Evolutionary conservation across 208 protist species (phyloP), one percentile per base, ranked within the genome.

Genomic region (Naegleria gruberi): DNA sequence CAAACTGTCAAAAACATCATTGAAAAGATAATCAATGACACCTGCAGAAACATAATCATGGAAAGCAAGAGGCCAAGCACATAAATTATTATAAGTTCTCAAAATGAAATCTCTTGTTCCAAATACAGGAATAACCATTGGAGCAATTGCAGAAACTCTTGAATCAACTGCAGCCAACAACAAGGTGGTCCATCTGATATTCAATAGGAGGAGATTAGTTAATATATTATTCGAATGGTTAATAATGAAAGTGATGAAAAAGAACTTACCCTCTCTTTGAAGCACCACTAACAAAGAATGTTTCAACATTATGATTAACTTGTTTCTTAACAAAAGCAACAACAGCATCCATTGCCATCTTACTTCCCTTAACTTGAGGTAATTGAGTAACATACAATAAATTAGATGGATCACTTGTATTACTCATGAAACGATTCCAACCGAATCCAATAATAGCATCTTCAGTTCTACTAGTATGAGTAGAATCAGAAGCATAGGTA

Each of bases 341-440:
- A 73, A 73, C 55, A n/a, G 55, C 23, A 30, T 73, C 55, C 55
- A 73, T n/a, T 15, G 93, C 91, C 47, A 82, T 91, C 45, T 95
- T 91, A 41, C 89, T 89, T 3, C 90, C 90, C 57, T 95, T 95
- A 23, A 90, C 90, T 94, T 95, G 95, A 82, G 94, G 94, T 17
- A 94, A 77, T 89, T 90, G 87, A 42, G 85, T 89, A 10, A 95
- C 51, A 93, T 93, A 95, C 17, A 90, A 42, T n/a, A 30, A n/a
- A 55, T 55, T 55, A n/a, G n/a, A n/a, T 77, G 93, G 83, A 46
- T 94, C 65, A 19, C 46, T 26, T 17, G 91, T 92, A 45, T 95
- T 90, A 73, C 89, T 87, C 3, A 93, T 44, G 87, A 93, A 94
- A 45, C 91, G 77, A 42, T 43, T 84, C 83, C 91, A 94, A 7